A percentile compares a stretch with the other conserved stretches of the same genome.
phyloP scores from a whole-genome alignment of 116 monocot genomes.

The Zostera marina region DNA sequence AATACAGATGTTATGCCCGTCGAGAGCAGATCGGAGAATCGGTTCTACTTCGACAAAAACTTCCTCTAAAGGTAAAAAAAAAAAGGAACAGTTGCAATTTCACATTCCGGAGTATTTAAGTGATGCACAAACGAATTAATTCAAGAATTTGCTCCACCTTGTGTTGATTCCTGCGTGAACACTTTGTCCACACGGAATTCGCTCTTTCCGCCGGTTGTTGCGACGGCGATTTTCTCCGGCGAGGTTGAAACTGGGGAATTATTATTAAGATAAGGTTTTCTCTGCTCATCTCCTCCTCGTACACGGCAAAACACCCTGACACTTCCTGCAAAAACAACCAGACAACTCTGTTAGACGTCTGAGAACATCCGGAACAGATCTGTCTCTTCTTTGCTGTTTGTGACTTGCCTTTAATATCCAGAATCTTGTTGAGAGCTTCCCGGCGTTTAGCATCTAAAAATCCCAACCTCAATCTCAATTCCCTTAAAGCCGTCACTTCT shows the following conservation, averaged over 20 bases:
- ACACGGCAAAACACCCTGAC: slow-evolving; percentile 76
- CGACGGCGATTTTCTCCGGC: slow-evolving; percentile 33
- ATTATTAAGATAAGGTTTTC: no score
- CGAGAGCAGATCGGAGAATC: slow-evolving; percentile 63
- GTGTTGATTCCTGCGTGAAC: slow-evolving; percentile 38
- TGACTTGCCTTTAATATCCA: slow-evolving; percentile 61
- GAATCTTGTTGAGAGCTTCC: slow-evolving; percentile 40
- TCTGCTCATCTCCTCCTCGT: slow-evolving; percentile 8
- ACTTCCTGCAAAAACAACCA: slow-evolving; percentile 34
- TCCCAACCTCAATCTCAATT: slow-evolving; percentile 24
- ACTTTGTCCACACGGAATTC: slow-evolving; percentile 57
- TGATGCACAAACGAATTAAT: neutral
- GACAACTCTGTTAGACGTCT: neutral
- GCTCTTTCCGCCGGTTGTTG: slow-evolving; percentile 31
- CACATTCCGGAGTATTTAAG: neutral
- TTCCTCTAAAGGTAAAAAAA: slow-evolving; percentile 26
- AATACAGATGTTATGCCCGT: slow-evolving; percentile 72
- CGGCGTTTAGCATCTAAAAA: slow-evolving; percentile 34
- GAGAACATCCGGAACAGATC: neutral
- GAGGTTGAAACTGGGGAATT: slow-evolving; percentile 13
- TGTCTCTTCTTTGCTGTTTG: neutral
- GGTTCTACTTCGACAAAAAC: slow-evolving; percentile 66
- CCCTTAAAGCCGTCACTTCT: slow-evolving; percentile 28
- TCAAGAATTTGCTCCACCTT: slow-evolving; percentile 21
- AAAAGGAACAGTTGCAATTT: neutral